A percentile compares a stretch with the other conserved stretches of the same genome.
Evolutionary conservation across 331 rosid genomes (phyloP).

Genomic region (Saraca asoca): DNA sequence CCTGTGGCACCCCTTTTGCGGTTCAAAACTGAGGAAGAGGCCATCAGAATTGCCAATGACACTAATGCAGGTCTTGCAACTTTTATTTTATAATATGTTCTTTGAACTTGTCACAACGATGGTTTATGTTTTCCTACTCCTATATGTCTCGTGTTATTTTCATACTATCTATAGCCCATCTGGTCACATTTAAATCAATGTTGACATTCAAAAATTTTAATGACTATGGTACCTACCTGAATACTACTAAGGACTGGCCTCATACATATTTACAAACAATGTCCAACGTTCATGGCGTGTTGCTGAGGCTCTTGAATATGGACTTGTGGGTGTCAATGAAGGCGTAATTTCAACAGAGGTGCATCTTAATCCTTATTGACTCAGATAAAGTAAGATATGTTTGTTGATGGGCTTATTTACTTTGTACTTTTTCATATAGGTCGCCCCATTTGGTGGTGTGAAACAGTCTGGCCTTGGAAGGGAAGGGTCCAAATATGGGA

Average conservation of each 20-base stretch:
- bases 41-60: constrained; percentile 79
- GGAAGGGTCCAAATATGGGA: constrained; percentile 97
- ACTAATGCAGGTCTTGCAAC: constrained; percentile 72
- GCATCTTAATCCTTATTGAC: constrained; percentile 35
- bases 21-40: constrained; percentile 91
- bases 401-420: constrained; percentile 25
- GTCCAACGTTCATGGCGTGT: constrained; percentile 96
- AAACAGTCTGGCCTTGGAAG: constrained; percentile 98
- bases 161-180: constrained; percentile 6
- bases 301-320: constrained; percentile 94
- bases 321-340: constrained; percentile 90
- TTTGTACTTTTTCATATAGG: constrained; percentile 47
- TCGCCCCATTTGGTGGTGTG: constrained; percentile 97
- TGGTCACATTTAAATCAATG: not conserved
- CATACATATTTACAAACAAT: constrained; percentile 79
- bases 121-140: not conserved
- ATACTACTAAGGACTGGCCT: constrained; percentile 73
- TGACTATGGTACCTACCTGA: constrained; percentile 24
- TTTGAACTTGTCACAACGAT: not conserved
- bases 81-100: constrained; percentile 8
- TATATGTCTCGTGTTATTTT: not conserved
- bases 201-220: constrained; percentile 19
- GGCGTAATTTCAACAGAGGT: constrained; percentile 95
- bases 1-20: constrained; percentile 87
- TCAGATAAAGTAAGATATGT: not conserved